These are phyloP conservation scores for Bruguiera gymnorhiza DNA, from an alignment of 345 rosid species.

Conservation along the genomic window DNA sequence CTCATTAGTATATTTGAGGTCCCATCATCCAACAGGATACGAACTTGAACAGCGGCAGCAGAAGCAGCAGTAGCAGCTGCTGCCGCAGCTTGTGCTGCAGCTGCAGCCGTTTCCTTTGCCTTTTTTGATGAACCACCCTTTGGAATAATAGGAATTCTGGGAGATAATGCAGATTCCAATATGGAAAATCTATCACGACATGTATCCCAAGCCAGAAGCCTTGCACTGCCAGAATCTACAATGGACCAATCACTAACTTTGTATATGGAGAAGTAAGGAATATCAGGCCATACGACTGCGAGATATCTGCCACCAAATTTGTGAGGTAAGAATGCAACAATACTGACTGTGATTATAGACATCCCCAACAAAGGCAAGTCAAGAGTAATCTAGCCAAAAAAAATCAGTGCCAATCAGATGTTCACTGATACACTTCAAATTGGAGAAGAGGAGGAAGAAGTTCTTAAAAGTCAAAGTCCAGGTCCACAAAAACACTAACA, in stretches of 20 bases:
- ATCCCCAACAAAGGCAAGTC: conserved; percentile 3
- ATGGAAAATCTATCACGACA: conserved; percentile 93
- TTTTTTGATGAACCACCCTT: conserved; percentile 87
- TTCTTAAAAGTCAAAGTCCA: background rate
- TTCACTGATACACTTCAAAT: background rate
- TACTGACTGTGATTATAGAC: background rate
- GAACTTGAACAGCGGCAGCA: conserved; percentile 94
- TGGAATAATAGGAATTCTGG: conserved; percentile 80
- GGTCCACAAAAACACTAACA: background rate
- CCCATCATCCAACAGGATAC: conserved; percentile 97
- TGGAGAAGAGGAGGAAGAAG: background rate
- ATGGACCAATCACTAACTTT: conserved; percentile 93
- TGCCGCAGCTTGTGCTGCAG: conserved; percentile 95
- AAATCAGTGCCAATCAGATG: conserved; percentile 8
- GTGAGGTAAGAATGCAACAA: conserved; percentile 12
- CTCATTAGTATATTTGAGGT: conserved; percentile 96
- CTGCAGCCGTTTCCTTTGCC: conserved; percentile 97
- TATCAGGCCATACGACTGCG: conserved; percentile 96
- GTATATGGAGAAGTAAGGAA: conserved; percentile 88
- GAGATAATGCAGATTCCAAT: conserved; percentile 74
- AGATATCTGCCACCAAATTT: conserved; percentile 70
- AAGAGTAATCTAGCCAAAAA: background rate
- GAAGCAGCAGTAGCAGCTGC: conserved; percentile 95
- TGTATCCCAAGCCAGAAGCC: conserved; percentile 95
- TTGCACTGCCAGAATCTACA: conserved; percentile 98